These are phyloP conservation scores for Piromyces finnis DNA, from an alignment of 192 early-diverging fungal species.

Conservation along the genomic window DNA sequence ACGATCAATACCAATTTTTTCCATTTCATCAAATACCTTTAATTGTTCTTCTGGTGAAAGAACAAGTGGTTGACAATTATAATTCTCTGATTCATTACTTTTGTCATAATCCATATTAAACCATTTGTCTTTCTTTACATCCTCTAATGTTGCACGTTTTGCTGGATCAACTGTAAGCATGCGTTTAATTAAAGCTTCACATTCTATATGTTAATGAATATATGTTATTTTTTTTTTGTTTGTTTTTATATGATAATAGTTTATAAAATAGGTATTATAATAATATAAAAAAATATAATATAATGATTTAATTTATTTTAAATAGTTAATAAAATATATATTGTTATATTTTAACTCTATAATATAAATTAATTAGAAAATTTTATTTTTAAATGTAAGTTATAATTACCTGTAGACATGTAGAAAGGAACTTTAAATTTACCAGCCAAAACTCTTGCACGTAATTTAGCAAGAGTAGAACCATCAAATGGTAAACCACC, in stretches of 20 bases:
- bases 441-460: conserved; percentile 27
- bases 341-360: too few species aligned
- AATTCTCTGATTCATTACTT: neutral
- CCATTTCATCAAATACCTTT: conserved; percentile 25
- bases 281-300: too few species aligned
- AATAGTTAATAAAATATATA: too few species aligned
- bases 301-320: too few species aligned
- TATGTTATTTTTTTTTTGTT: too few species aligned
- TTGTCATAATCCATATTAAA: neutral
- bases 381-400: too few species aligned
- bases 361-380: too few species aligned
- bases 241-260: too few species aligned
- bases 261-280: too few species aligned
- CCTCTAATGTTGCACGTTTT: conserved; percentile 27
- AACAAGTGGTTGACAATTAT: neutral
- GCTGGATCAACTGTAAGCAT: conserved; percentile 34
- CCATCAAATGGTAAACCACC: conserved; percentile 23
- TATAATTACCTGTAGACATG: conserved; percentile 27
- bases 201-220: conserved; percentile 12
- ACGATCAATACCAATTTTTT: conserved; percentile 32
- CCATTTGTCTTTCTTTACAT: conserved; percentile 22
- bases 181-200: conserved; percentile 29
- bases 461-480: conserved; percentile 25
- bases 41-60: conserved; percentile 21
- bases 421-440: conserved; percentile 40